phyloP scores from a whole-genome alignment of 768 basidiomycete genomes.

The Crepidotus variabilis region DNA sequence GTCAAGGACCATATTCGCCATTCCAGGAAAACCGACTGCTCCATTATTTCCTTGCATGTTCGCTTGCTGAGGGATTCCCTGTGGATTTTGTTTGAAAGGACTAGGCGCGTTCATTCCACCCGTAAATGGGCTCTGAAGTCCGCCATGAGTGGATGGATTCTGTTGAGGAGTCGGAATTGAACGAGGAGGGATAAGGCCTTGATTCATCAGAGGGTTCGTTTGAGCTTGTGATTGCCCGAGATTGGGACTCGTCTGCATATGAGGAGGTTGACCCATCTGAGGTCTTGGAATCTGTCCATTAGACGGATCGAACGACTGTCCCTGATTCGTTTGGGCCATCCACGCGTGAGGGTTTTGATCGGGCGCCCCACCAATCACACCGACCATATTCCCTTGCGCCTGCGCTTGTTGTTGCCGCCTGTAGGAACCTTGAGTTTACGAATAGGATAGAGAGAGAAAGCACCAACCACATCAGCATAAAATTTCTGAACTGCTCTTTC shows the following conservation, averaged over 20 bases:
- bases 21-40: background rate
- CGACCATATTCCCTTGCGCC: background rate
- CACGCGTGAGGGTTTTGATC: slow-evolving; percentile 5
- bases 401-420: background rate
- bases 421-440: background rate
- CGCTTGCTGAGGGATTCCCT: slow-evolving; percentile 4
- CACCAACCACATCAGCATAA: no score
- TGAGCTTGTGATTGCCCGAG: slow-evolving; percentile 17
- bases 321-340: slow-evolving; percentile 6
- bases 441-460: no score
- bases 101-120: slow-evolving; percentile 11
- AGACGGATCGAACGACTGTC: slow-evolving; percentile 8
- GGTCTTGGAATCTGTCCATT: slow-evolving; percentile 7
- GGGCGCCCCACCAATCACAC: background rate
- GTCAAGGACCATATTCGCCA: slow-evolving; percentile 21
- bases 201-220: slow-evolving; percentile 13
- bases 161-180: slow-evolving; percentile 19
- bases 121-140: background rate
- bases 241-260: slow-evolving; percentile 20
- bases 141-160: background rate
- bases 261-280: slow-evolving; percentile 21
- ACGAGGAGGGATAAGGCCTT: slow-evolving; percentile 18
- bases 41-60: background rate
- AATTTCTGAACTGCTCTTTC: no score
- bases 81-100: slow-evolving; percentile 11